phyloP scores from a whole-genome alignment of 2,329 filamentous ascomycete species.

The Coniella vitis region DNA sequence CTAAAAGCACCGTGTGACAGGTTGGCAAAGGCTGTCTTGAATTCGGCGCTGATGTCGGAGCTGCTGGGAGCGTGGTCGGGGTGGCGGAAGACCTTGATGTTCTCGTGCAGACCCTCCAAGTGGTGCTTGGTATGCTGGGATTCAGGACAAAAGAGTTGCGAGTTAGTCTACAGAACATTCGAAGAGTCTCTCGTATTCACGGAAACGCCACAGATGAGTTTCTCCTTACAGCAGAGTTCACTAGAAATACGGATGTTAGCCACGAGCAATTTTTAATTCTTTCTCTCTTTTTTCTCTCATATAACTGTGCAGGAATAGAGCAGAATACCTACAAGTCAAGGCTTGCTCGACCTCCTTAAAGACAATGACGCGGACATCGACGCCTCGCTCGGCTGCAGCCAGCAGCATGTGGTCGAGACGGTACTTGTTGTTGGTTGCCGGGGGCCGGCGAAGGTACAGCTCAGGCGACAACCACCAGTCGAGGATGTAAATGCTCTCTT shows the following conservation, averaged over 20 bases:
- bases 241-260: constrained; percentile 15
- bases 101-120: constrained; percentile 70
- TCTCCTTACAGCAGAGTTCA: constrained; percentile 23
- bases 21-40: constrained; percentile 18
- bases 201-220: background rate
- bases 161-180: background rate
- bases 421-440: constrained; percentile 74
- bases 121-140: constrained; percentile 68
- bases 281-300: too few relatives aligned
- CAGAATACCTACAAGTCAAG: constrained; percentile 60
- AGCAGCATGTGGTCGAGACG: constrained; percentile 77
- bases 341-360: constrained; percentile 88
- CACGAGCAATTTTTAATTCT: constrained; percentile 22
- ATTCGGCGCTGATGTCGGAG: constrained; percentile 22
- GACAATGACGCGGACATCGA: constrained; percentile 78
- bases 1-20: constrained; percentile 42
- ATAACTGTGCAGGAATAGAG: constrained; percentile 12
- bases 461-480: constrained; percentile 91
- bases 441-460: constrained; percentile 77
- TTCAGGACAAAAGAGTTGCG: constrained; percentile 4
- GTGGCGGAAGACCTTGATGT: constrained; percentile 84
- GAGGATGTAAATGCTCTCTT: constrained; percentile 74
- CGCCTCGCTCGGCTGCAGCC: constrained; percentile 75
- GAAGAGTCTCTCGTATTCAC: background rate
- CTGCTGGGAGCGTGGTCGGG: constrained; percentile 79